phyloP scores from a whole-genome alignment of 306 rosid species.

The Inga laurina region DNA sequence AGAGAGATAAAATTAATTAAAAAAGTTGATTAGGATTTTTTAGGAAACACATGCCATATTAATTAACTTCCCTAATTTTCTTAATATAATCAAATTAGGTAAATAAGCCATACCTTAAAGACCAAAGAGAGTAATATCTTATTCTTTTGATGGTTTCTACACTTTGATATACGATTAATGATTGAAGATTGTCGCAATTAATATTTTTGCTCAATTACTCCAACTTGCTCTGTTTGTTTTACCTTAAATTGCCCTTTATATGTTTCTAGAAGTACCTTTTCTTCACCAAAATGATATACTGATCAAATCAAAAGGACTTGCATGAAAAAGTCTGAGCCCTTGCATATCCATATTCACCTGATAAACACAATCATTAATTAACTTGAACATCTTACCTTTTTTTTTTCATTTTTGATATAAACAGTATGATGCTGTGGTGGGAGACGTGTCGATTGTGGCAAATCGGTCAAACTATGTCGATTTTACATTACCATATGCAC shows the following conservation, averaged over 20 bases:
- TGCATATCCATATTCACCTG: not conserved
- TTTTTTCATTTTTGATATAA: not conserved
- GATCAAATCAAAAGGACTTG: too few relatives aligned
- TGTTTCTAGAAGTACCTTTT: too few relatives aligned
- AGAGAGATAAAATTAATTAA: too few relatives aligned
- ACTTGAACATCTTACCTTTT: not conserved
- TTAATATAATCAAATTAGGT: too few relatives aligned
- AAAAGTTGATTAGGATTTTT: not conserved
- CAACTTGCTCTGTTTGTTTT: not conserved
- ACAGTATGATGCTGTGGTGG: not conserved
- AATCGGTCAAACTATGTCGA: slow-evolving; percentile 7
- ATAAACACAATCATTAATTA: not conserved
- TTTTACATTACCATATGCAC: slow-evolving; percentile 25
- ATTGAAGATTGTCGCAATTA: not conserved
- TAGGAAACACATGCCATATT: too few relatives aligned
- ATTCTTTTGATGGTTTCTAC: too few relatives aligned
- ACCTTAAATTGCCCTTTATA: too few relatives aligned
- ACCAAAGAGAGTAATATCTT: too few relatives aligned
- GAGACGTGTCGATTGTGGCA: not conserved
- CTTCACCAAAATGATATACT: not conserved
- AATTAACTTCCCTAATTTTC: too few relatives aligned
- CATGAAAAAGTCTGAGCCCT: too few relatives aligned
- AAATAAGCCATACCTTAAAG: too few relatives aligned
- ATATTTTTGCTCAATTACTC: not conserved
- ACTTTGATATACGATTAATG: not conserved